phyloP scores from a whole-genome alignment of 441 rosid genomes.

The Raphanus hybrid region DNA sequence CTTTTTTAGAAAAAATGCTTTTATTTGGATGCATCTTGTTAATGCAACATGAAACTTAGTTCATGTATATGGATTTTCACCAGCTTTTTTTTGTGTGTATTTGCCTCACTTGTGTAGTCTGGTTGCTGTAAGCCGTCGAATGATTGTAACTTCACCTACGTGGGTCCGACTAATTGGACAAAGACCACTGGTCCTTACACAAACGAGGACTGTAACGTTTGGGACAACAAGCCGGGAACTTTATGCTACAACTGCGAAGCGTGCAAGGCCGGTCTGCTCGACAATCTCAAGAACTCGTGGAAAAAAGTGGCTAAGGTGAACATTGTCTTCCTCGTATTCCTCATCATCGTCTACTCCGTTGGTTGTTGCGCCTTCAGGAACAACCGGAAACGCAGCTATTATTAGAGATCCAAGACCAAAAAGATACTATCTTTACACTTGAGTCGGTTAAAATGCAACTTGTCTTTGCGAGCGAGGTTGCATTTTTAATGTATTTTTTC shows the following conservation, averaged over 20 bases:
- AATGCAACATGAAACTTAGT: not conserved
- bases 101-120: conserved; percentile 53
- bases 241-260: too few species aligned
- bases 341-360: too few species aligned
- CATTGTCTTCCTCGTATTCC: too few species aligned
- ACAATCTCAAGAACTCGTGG: too few species aligned
- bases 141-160: conserved; percentile 66
- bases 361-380: too few species aligned
- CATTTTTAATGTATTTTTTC: conserved; percentile 12
- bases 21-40: too few species aligned
- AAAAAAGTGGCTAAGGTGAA: too few species aligned
- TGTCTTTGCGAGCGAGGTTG: conserved; percentile 26
- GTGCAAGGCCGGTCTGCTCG: too few species aligned
- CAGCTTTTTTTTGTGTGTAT: not conserved
- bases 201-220: too few species aligned
- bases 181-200: conserved; percentile 6
- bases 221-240: too few species aligned
- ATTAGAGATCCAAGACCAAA: not conserved
- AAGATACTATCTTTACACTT: conserved; percentile 10
- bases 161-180: conserved; percentile 63
- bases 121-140: conserved; percentile 96
- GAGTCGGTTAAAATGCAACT: not conserved
- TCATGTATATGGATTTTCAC: not conserved
- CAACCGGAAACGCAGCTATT: too few species aligned
- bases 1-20: too few species aligned